phyloP scores from a whole-genome alignment of 2,329 filamentous ascomycete species.

The Albifimbria verrucaria region DNA sequence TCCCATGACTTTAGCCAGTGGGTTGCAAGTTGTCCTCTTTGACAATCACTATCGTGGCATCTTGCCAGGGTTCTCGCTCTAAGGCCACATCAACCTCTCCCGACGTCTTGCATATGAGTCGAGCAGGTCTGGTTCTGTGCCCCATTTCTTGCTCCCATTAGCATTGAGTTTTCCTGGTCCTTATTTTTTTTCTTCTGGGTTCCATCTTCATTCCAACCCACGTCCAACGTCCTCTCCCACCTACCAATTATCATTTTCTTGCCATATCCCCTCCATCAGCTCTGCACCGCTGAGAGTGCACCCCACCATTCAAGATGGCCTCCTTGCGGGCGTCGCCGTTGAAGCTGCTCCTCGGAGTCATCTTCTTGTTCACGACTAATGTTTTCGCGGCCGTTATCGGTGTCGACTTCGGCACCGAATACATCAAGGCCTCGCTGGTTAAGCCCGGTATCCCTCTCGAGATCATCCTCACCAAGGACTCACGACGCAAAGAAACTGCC shows the following conservation, averaged over 20 bases:
- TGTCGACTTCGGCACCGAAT: conserved; percentile 92
- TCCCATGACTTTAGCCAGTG: too few species aligned
- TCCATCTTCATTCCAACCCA: background rate
- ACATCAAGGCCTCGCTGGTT: conserved; percentile 92
- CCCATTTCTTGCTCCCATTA: conserved; percentile 1
- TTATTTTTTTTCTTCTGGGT: background rate
- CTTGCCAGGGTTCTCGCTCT: conserved; percentile 16
- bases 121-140: conserved; percentile 1
- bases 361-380: conserved; percentile 36
- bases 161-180: too few species aligned
- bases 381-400: conserved; percentile 74
- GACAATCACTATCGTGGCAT: conserved; percentile 24
- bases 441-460: conserved; percentile 97
- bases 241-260: too few species aligned
- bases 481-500: conserved; percentile 88
- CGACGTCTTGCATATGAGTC: conserved; percentile 7
- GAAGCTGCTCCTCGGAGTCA: conserved; percentile 33
- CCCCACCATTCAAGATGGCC: conserved; percentile 29
- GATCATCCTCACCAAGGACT: conserved; percentile 97
- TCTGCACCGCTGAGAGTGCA: conserved; percentile 12
- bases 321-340: conserved; percentile 30
- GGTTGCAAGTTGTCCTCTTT: conserved; percentile 35
- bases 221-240: background rate
- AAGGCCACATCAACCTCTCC: conserved; percentile 33
- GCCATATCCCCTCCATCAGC: background rate